A percentile compares a stretch with the other conserved stretches of the same genome.
Evolutionary conservation across 2,329 filamentous ascomycete genomes (phyloP).

Genomic region (Calonectria honghensis): DNA sequence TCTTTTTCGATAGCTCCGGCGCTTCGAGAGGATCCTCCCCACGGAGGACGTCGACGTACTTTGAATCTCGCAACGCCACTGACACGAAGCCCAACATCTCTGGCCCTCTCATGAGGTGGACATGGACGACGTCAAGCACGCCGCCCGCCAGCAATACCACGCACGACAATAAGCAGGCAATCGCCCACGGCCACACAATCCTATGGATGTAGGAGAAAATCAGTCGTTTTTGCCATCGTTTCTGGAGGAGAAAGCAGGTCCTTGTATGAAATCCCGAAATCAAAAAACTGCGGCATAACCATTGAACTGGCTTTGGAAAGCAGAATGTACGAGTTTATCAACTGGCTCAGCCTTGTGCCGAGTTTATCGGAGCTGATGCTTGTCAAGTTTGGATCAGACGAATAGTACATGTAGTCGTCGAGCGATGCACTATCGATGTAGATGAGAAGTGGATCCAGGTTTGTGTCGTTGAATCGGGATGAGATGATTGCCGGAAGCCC

Average conservation of each 20-base stretch:
- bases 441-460: neutral
- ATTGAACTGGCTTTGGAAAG: neutral
- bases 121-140: conserved; percentile 34
- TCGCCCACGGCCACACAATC: conserved; percentile 20
- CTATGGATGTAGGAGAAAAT: neutral
- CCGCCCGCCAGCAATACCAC: neutral
- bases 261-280: too few species aligned
- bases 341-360: conserved; percentile 31
- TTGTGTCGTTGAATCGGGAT: too few species aligned
- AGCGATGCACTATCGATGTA: neutral
- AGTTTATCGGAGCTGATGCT: neutral
- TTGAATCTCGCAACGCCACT: conserved; percentile 40
- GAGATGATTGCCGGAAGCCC: too few species aligned
- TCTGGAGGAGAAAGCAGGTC: too few species aligned
- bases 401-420: conserved; percentile 9
- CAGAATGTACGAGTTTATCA: conserved; percentile 42
- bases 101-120: conserved; percentile 42
- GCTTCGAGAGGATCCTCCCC: neutral
- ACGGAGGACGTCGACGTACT: neutral
- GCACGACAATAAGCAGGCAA: conserved; percentile 10
- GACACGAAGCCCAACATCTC: conserved; percentile 46
- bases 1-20: neutral
- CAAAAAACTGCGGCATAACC: neutral
- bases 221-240: neutral
- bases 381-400: neutral